Base-by-base conservation (phyloP, 1,139 yeast genomes). In the Scheffersomyces parashehatae region DNA sequence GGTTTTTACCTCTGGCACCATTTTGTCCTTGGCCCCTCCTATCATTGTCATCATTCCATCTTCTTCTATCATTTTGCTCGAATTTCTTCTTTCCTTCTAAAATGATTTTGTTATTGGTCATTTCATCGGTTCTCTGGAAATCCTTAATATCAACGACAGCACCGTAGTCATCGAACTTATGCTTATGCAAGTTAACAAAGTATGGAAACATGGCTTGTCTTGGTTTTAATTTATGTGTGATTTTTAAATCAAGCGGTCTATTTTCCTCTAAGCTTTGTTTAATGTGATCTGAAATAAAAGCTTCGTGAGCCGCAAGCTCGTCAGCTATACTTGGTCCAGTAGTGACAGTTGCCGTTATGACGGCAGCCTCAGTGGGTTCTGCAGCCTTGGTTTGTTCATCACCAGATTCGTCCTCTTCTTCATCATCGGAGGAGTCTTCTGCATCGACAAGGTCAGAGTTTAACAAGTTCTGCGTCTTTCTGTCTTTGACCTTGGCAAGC, bases 121-220 rank as follows among this genome's bases (percentile, higher is more conserved):
- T 59, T 45, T 80, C 83, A 39, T 84, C 88, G 29, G 78, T 81
- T 51, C 75, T 76, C 44, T 79, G 77, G 56, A 85, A 88, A 53
- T 86, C 88, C 35, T 83, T 81, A 35, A 71, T 70, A 45, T 82
- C 79, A 29, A 88, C 81, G 1, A 83, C 67, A 46, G 82, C 85
- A 24, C 98, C 98, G 60, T 91, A 93, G 55, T 91, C 98, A 59
- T 93, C 98, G 38, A 75, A 70, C 50, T 84, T 80, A 26, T 77
- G 73, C 50, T 81, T 79, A 44, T 66, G 69, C 26, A 74, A 72
- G 1, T 79, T 76, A 9, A 77, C 68, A 53, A 74, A 83, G 46
- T 56, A 70, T 8, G 96, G 98, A 56, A 90, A 91, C 87, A 86
- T 85, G 37, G 85, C 82, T 44, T 85, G 83, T 50, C 86, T 77